Evolutionary conservation across 2,329 filamentous ascomycete species (phyloP).

Genomic region (Nemania abortiva): DNA sequence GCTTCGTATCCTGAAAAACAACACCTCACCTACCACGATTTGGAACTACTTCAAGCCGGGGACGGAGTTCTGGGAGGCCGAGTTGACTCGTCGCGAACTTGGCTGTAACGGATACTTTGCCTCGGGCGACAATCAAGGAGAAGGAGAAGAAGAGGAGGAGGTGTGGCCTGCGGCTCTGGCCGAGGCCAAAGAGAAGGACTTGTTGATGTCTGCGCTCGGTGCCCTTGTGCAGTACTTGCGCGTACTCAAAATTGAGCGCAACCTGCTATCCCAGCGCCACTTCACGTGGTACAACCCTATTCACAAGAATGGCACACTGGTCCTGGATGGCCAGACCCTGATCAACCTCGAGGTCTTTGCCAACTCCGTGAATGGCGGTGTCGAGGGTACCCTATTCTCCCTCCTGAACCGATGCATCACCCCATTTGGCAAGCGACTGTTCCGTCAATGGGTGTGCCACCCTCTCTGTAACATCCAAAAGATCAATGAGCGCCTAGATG

Average conservation of each 20-base stretch:
- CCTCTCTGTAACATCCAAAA: constrained; percentile 86
- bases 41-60: constrained; percentile 93
- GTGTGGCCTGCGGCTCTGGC: constrained; percentile 81
- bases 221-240: constrained; percentile 89
- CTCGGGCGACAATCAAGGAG: constrained; percentile 59
- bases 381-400: constrained; percentile 87
- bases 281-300: constrained; percentile 95
- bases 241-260: constrained; percentile 87
- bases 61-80: constrained; percentile 91
- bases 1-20: constrained; percentile 94
- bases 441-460: constrained; percentile 97
- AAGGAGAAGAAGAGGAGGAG: constrained; percentile 63
- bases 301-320: constrained; percentile 86
- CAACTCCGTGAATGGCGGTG: constrained; percentile 88
- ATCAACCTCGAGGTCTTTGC: constrained; percentile 98
- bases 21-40: constrained; percentile 89
- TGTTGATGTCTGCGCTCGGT: constrained; percentile 91
- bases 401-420: constrained; percentile 95
- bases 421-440: constrained; percentile 94
- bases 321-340: constrained; percentile 94
- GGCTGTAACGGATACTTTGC: constrained; percentile 84
- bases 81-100: constrained; percentile 84
- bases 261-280: constrained; percentile 88
- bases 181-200: constrained; percentile 79
- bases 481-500: constrained; percentile 92